Conservation (phyloP, 1,139 yeast species). For the Diutina neorugosa region DNA sequence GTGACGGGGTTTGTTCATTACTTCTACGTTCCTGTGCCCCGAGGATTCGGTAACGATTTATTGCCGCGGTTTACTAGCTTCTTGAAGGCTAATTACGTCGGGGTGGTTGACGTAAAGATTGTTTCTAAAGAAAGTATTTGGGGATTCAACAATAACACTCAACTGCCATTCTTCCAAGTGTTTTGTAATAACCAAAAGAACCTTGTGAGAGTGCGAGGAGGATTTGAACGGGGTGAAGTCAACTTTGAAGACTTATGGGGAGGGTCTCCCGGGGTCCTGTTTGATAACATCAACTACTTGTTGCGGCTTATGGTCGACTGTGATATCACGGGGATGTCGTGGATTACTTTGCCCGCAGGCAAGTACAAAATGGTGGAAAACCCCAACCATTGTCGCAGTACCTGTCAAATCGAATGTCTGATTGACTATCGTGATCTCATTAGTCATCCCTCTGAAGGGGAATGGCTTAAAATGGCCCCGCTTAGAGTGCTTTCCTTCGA, state of each 20-base stretch:
- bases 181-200: constrained; percentile 52
- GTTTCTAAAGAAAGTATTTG: constrained; percentile 73
- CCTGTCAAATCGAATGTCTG: constrained; percentile 76
- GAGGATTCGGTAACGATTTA: constrained; percentile 51
- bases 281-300: constrained; percentile 81
- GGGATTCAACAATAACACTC: constrained; percentile 79
- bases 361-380: constrained; percentile 41
- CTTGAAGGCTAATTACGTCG: constrained; percentile 39
- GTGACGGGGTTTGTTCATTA: constrained; percentile 86
- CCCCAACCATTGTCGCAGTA: constrained; percentile 35
- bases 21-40: constrained; percentile 85
- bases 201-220: constrained; percentile 57
- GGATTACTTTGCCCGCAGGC: constrained; percentile 81
- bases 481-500: constrained; percentile 88
- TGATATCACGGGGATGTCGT: constrained; percentile 89
- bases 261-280: constrained; percentile 46
- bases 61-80: constrained; percentile 35
- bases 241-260: constrained; percentile 50
- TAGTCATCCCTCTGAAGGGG: constrained; percentile 84
- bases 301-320: constrained; percentile 88
- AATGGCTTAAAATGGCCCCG: constrained; percentile 91
- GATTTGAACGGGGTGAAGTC: constrained; percentile 79
- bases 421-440: constrained; percentile 58
- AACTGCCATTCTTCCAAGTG: constrained; percentile 71
- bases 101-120: constrained; percentile 53